Base-by-base conservation (phyloP, 257 asterid species). In the Euphrasia confusa region DNA sequence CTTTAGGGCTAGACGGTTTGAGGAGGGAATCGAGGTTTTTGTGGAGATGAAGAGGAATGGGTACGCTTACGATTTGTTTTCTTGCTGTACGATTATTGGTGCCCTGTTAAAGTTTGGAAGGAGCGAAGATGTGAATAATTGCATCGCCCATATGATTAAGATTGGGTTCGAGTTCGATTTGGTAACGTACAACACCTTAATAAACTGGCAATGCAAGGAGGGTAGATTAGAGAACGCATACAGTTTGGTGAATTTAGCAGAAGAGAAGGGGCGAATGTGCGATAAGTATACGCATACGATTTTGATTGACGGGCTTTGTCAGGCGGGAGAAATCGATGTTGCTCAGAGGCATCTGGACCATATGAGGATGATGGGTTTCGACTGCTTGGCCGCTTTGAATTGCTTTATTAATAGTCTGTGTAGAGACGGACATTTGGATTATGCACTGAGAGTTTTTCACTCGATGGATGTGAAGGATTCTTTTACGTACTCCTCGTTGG, bases 11-110 rank as follows among this genome's bases (percentile, higher is more conserved):
- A 72, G 72, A 55, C 74, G 75, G 65, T 71, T 80, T 35, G 68
- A 71, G 15, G 83, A 83, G 71, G 99, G 96, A 49, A 65, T 89
- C 63, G 77, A 79, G 63, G 61, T 87, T 53, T 89, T 86, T 58
- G 47, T 35, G 18, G 94, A 89, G 82, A 89, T 92, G 99, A 89
- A 85, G 80, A 75, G 71, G 17, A 74, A 78, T 64, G 97, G 99
- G 58, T 92, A 84, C 68, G 79, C 87, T 6, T 81, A 83, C 67
- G 99, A 92, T 75, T 69, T 84, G 37, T 86, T 86, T 65, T 75
- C 89, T 17, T 84, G 80, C 74, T 89, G 96, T 79, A 83, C 97
- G 0, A 85, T 89, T 47, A 68, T 84, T 13, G 85, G 80, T 3
- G 90, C 90, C 67, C 74, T 89, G 70, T 62, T 89, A 45, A 92